Evolutionary conservation across 2,329 filamentous ascomycete genomes (phyloP).

Genomic region (Phialemoniopsis sp.): DNA sequence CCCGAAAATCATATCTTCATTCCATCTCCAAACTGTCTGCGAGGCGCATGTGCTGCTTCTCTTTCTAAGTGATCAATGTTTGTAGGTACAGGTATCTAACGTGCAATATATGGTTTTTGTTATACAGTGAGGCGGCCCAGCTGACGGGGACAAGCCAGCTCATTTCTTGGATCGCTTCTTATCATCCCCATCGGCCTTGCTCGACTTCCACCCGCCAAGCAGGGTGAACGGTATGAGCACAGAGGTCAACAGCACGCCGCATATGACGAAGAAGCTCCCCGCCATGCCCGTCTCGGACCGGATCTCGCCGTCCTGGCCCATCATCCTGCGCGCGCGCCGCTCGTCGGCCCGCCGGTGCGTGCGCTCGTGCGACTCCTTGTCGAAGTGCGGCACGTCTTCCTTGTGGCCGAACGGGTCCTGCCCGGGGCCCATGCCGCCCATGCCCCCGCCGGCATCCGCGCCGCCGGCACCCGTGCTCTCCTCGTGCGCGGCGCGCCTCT

Average conservation of each 20-base stretch:
- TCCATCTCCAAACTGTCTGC: no score
- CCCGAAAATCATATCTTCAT: no score
- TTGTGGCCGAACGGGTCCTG: constrained; percentile 40
- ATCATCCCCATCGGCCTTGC: no score
- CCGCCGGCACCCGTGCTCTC: constrained; percentile 23
- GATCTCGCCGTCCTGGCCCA: constrained; percentile 18
- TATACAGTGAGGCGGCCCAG: no score
- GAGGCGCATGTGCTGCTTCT: no score
- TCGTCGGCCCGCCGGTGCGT: constrained; percentile 66
- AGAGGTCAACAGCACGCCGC: constrained; percentile 39
- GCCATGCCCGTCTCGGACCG: constrained; percentile 31
- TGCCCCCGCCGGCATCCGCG: constrained; percentile 20
- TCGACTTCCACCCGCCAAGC: constrained; percentile 23
- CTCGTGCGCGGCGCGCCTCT: constrained; percentile 51
- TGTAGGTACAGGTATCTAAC: no score
- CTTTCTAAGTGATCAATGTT: no score
- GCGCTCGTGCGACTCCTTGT: constrained; percentile 65
- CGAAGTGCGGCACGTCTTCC: constrained; percentile 71
- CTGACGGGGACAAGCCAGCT: no score
- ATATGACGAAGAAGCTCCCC: constrained; percentile 45
- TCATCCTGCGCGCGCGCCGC: constrained; percentile 30
- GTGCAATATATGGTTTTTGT: no score
- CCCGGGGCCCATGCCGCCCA: constrained; percentile 57
- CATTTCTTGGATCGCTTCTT: no score
- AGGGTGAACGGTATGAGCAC: constrained; percentile 40